phyloP scores from a whole-genome alignment of 495 filamentous ascomycete genomes.

The Saxispiralis lemnorum region DNA sequence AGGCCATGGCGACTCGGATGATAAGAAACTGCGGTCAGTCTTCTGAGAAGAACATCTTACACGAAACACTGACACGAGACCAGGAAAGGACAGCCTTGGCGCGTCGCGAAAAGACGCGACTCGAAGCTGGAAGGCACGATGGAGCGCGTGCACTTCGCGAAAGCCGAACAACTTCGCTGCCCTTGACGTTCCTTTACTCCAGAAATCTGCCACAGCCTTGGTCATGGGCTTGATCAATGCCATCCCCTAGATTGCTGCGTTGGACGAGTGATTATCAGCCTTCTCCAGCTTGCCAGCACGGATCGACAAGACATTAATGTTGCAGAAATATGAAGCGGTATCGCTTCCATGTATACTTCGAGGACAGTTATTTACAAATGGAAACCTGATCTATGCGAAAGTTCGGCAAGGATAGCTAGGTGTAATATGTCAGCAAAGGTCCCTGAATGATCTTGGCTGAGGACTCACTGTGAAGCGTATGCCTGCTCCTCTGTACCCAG shows the following conservation, averaged over 20 bases:
- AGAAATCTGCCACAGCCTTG: too few species aligned
- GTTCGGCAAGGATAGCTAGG: slow-evolving; percentile 25
- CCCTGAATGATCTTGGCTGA: not conserved
- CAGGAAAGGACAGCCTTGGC: not conserved
- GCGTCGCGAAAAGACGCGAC: not conserved
- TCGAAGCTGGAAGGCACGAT: slow-evolving; percentile 1
- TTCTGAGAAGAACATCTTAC: too few species aligned
- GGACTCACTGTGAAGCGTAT: slow-evolving; percentile 42
- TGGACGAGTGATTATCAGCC: too few species aligned
- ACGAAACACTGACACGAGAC: too few species aligned
- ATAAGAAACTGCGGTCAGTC: too few species aligned
- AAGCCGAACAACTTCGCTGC: too few species aligned
- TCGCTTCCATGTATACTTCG: not conserved
- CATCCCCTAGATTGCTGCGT: too few species aligned
- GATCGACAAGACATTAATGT: too few species aligned
- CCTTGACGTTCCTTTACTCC: too few species aligned
- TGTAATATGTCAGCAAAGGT: not conserved
- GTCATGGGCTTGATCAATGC: too few species aligned
- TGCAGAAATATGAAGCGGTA: not conserved
- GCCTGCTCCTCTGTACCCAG: slow-evolving; percentile 30
- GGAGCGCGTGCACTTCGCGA: not conserved
- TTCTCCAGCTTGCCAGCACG: too few species aligned
- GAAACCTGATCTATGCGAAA: slow-evolving; percentile 15
- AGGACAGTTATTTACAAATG: not conserved
- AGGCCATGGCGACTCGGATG: not conserved